These are phyloP conservation scores for Nymphaea thermarum DNA, from an alignment of 164 flowering plant species.

Conservation along the genomic window DNA sequence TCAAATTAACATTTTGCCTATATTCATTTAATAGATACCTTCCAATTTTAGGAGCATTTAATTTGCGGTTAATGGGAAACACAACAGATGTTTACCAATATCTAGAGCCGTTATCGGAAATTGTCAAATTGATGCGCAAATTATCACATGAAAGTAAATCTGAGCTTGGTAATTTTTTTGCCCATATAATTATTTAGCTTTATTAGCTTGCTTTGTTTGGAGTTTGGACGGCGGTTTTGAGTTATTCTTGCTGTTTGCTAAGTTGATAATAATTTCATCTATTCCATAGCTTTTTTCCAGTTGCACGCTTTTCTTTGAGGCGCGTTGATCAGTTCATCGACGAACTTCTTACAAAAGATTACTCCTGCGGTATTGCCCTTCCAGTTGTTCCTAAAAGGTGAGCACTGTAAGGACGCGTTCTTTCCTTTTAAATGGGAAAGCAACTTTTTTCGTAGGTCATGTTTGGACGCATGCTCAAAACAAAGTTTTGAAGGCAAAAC, in stretches of 20 bases:
- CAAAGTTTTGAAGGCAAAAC: too few relatives aligned
- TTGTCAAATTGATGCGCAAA: conserved; percentile 65
- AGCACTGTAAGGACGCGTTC: neutral
- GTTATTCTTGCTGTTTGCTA: neutral
- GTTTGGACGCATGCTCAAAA: too few relatives aligned
- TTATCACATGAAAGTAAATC: conserved; percentile 65
- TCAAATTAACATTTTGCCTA: neutral
- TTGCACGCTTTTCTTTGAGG: conserved; percentile 54
- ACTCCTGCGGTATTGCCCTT: conserved; percentile 86
- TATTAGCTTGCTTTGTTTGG: neutral
- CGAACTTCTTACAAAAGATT: conserved; percentile 82
- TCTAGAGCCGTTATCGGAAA: conserved; percentile 89
- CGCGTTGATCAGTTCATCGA: conserved; percentile 95
- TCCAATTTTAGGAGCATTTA: conserved; percentile 84
- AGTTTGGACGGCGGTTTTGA: neutral
- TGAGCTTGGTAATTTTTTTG: neutral
- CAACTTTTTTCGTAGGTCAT: too few relatives aligned
- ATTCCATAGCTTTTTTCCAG: neutral
- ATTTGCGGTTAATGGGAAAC: conserved; percentile 80
- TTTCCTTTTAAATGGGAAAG: too few relatives aligned
- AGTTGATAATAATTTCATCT: neutral
- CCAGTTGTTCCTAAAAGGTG: conserved; percentile 93
- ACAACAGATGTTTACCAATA: conserved; percentile 82
- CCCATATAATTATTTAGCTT: neutral
- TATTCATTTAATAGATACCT: conserved; percentile 48